Conservation (phyloP, 805 yeast genomes). For the Candida methanosorbosa region DNA sequence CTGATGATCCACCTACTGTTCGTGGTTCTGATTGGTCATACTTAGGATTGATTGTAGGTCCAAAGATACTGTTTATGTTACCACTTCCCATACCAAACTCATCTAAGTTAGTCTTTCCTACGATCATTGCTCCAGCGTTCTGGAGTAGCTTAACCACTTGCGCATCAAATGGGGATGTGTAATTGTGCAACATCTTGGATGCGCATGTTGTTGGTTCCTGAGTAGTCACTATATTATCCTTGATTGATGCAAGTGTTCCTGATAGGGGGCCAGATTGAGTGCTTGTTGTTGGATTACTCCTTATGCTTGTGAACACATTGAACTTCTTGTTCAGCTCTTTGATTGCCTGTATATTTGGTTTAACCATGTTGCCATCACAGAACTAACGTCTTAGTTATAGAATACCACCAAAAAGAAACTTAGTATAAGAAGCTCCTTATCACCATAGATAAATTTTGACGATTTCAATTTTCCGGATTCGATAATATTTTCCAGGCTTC, state of each 20-base stretch:
- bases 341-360: background rate
- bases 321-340: slow-evolving; percentile 3
- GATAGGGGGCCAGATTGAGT: slow-evolving; percentile 11
- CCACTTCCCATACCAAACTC: slow-evolving; percentile 97
- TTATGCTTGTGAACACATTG: slow-evolving; percentile 33
- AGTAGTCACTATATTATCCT: slow-evolving; percentile 73
- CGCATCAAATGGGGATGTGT: slow-evolving; percentile 73
- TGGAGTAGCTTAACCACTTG: slow-evolving; percentile 55
- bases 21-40: slow-evolving; percentile 23
- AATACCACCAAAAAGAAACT: too few species aligned
- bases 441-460: too few species aligned
- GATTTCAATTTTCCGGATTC: too few species aligned
- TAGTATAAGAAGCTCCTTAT: too few species aligned
- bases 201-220: slow-evolving; percentile 70
- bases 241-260: slow-evolving; percentile 40
- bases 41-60: slow-evolving; percentile 48
- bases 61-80: slow-evolving; percentile 45
- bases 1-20: slow-evolving; percentile 87
- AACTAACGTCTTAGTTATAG: too few species aligned
- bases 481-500: too few species aligned
- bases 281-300: slow-evolving; percentile 6
- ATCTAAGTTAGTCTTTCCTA: slow-evolving; percentile 89
- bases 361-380: too few species aligned
- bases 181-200: slow-evolving; percentile 52
- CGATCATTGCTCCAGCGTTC: slow-evolving; percentile 38